A percentile compares a stretch with the other conserved stretches of the same genome.
Conservation (phyloP, 345 rosid species). For the Lepidium aucheri region DNA sequence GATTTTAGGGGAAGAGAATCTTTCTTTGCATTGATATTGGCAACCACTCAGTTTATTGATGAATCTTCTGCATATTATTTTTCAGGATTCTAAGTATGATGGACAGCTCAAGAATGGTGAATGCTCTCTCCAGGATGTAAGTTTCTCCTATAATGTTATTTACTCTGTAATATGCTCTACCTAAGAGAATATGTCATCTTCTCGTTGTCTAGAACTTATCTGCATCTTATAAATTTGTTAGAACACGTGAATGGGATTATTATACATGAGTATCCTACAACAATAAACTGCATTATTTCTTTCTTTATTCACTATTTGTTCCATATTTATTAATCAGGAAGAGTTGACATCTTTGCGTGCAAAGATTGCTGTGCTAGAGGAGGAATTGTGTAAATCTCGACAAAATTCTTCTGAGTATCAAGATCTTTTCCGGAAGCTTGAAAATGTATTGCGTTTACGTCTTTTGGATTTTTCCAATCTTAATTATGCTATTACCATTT, state of each 20-base stretch:
- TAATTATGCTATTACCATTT: slow-evolving; percentile 5
- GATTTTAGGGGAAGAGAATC: neutral
- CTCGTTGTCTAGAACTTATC: neutral
- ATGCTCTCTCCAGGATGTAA: slow-evolving; percentile 48
- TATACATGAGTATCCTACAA: neutral
- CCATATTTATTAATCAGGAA: slow-evolving; percentile 43
- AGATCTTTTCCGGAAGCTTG: slow-evolving; percentile 47
- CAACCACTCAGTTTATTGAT: neutral
- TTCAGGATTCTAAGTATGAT: slow-evolving; percentile 53
- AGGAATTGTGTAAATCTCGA: slow-evolving; percentile 67
- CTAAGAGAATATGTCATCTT: slow-evolving; percentile 1
- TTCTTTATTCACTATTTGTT: slow-evolving; percentile 14
- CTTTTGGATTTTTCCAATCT: neutral
- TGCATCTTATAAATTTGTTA: neutral
- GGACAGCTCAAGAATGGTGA: slow-evolving; percentile 47
- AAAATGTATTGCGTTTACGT: slow-evolving; percentile 49
- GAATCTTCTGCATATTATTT: neutral
- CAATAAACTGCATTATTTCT: slow-evolving; percentile 1
- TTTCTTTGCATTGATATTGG: slow-evolving; percentile 7
- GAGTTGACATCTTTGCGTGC: slow-evolving; percentile 55
- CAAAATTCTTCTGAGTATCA: slow-evolving; percentile 59
- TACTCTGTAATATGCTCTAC: neutral
- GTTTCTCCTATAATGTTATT: neutral
- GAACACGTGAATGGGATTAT: neutral
- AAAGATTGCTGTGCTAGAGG: slow-evolving; percentile 66